Evolutionary conservation across 352 stramenopile genomes (phyloP).

Genomic region (Phytophthora nicotianae): DNA sequence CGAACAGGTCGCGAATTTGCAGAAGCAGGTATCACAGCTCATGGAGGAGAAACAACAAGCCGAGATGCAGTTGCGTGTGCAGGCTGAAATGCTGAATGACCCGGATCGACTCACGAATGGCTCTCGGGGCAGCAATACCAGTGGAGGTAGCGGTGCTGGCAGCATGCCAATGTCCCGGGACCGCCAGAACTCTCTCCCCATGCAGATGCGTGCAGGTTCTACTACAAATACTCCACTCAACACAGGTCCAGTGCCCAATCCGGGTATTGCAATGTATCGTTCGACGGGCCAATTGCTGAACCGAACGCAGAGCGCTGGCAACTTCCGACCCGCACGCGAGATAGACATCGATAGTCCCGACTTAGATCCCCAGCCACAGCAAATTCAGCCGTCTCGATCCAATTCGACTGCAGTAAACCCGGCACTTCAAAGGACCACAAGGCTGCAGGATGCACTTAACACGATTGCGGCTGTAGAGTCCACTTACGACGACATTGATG

Average conservation of each 20-base stretch:
- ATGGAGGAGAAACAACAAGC: constrained; percentile 88
- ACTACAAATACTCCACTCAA: constrained; percentile 15
- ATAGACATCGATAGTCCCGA: constrained; percentile 48
- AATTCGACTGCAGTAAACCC: constrained; percentile 28
- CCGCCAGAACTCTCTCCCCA: constrained; percentile 63
- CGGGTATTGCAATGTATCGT: constrained; percentile 43
- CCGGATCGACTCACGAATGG: constrained; percentile 47
- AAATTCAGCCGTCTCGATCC: constrained; percentile 28
- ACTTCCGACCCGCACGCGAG: constrained; percentile 45
- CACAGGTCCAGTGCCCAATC: constrained; percentile 18
- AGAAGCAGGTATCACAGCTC: constrained; percentile 83
- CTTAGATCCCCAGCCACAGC: constrained; percentile 18
- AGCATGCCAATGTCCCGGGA: constrained; percentile 38
- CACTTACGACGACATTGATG: constrained; percentile 56
- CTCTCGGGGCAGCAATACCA: constrained; percentile 40
- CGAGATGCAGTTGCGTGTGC: constrained; percentile 71
- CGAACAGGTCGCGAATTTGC: constrained; percentile 81
- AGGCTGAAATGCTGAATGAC: constrained; percentile 68
- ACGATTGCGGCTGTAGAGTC: constrained; percentile 56
- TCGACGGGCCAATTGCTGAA: constrained; percentile 42
- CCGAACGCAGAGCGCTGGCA: constrained; percentile 46
- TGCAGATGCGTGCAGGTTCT: constrained; percentile 51
- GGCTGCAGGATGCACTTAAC: constrained; percentile 52
- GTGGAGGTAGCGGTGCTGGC: constrained; percentile 32
- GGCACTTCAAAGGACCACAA: constrained; percentile 31